Evolutionary conservation across 163 green algal species (phyloP), one percentile per base, ranked within the genome.

Genomic region (Scenedesmus sp.): DNA sequence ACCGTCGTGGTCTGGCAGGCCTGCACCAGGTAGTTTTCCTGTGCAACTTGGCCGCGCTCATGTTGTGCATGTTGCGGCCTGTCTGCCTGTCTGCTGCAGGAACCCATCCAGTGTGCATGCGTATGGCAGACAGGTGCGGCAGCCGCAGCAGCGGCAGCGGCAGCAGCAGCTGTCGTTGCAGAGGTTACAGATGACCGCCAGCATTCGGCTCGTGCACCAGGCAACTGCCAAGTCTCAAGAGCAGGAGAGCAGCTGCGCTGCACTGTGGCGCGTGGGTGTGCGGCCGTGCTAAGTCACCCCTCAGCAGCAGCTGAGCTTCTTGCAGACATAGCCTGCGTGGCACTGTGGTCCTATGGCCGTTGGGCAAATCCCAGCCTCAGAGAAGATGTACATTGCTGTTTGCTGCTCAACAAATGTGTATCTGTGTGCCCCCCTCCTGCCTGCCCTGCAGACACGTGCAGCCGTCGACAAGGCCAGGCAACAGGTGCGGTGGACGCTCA

Each of bases 21-120:
- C 7, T 68, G 16, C 56, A 26, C 56, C 15, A 18, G 56, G 15
- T 6, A 7, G 15, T 16, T 68, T 73, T 18, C 22, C 3, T 72
- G 22, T 72, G 59, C 24, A 33, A 56, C 49, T 35, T 0, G 33
- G 20, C 59, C 6, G 13, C 22, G 22, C 20, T 72, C 3, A 72
- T 40, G 5, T 35, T 76, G 65, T 37, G 30, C 30, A 37, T 40
- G 30, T 40, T 76, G 65, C 40, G 65, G 30, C 18, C 16, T n/a
- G 2, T 68, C 5, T 76, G 56, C n/a, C n/a, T n/a, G n/a, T n/a
- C n/a, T n/a, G 6, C 30, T 76, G 26, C 65, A 76, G 65, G 35
- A 98, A 98, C 89, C 96, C 97, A 3, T 96, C 92, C 51, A 96
- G 92, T 56, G 68, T 53, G 0, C 97, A 98, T 76, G 87, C 91